Base-by-base conservation (phyloP, 73 alveolate genomes). In the Paramecium tetraurelia region DNA sequence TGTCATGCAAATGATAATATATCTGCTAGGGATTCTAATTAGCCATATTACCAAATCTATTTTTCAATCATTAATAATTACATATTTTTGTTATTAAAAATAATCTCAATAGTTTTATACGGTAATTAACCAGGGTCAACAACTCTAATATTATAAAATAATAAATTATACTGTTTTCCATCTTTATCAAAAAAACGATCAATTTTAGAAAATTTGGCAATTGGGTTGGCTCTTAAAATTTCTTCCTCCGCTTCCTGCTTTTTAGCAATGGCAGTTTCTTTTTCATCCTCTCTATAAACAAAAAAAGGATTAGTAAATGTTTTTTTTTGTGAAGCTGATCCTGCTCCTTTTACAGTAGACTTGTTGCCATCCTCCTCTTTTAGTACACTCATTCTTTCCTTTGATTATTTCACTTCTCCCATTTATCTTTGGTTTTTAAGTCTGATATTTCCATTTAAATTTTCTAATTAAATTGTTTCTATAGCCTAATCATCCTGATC, bases 1-100 rank as follows among this genome's bases (percentile, higher is more conserved):
- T 38, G 21, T 89, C 84, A 70, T 89, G 92, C 14, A 89, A 83
- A 89, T 89, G 89, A 70, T 89, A 89, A 50, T 21, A 89, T 6
- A 89, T 89, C 16, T 77, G 70, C 29, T 33, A 31, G 14, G 94
- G 94, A 14, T 70, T 89, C 29, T 71, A 33, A 72, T 89, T 89
- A 50, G 85, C 87, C 43, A 89, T 24, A 72, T 89, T 89, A 21
- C 72, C 94, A 48, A 80, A 75, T 75, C 87, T 75, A 38, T 75
- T 9, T 75, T 40, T 40, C 8, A 12, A 63, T 27, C 1, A 14
- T 6, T 9, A 40, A 14, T 14, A 75, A 75, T 31, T 86, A 89
- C 70, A 89, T 83, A 71, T 89, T 89, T 89, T 89, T 89, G 18
- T 89, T 77, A 27, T 89, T 89, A 50, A 89, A 89, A 38, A 89